Percentiles rank a stretch among this genome's conserved stretches.
These are phyloP conservation scores for Ananas comosus DNA, from an alignment of 176 grass and related monocot species.

Conservation along the genomic window DNA sequence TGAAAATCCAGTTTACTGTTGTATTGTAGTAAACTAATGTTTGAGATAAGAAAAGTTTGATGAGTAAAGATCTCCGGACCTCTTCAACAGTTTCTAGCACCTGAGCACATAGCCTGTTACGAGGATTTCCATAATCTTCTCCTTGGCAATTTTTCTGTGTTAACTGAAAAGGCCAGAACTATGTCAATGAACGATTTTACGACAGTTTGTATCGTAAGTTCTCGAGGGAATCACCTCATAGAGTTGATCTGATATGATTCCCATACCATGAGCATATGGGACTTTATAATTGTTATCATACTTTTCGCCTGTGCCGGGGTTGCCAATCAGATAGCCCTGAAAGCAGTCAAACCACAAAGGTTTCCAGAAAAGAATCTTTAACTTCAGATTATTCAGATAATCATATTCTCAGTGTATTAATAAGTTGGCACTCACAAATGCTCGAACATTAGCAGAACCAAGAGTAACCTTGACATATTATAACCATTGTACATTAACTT, in stretches of 20 bases:
- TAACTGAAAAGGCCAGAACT: neutral
- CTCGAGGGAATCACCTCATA: slow-evolving; percentile 27
- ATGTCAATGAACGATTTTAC: neutral
- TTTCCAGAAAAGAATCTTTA: neutral
- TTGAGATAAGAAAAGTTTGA: neutral
- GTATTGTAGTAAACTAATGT: neutral
- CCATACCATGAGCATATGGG: slow-evolving; percentile 34
- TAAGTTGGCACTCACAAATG: too few relatives aligned
- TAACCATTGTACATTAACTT: too few relatives aligned
- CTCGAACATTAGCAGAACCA: too few relatives aligned
- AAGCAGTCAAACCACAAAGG: slow-evolving; percentile 5
- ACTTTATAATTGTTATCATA: slow-evolving; percentile 16
- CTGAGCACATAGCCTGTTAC: slow-evolving; percentile 21
- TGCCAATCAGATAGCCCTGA: slow-evolving; percentile 47
- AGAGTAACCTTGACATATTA: too few relatives aligned
- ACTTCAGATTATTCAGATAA: neutral
- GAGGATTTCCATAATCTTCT: slow-evolving; percentile 23
- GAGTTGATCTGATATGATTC: slow-evolving; percentile 56
- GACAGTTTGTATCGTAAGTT: neutral
- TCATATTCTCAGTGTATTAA: too few relatives aligned
- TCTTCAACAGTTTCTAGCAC: slow-evolving; percentile 10
- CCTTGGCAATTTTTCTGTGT: slow-evolving; percentile 26
- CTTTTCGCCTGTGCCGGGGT: slow-evolving; percentile 19
- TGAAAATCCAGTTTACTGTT: neutral
- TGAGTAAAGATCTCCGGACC: slow-evolving; percentile 15